These are phyloP conservation scores for Simplicillium sp. DNA, from an alignment of 2,329 filamentous ascomycete species.

Conservation along the genomic window DNA sequence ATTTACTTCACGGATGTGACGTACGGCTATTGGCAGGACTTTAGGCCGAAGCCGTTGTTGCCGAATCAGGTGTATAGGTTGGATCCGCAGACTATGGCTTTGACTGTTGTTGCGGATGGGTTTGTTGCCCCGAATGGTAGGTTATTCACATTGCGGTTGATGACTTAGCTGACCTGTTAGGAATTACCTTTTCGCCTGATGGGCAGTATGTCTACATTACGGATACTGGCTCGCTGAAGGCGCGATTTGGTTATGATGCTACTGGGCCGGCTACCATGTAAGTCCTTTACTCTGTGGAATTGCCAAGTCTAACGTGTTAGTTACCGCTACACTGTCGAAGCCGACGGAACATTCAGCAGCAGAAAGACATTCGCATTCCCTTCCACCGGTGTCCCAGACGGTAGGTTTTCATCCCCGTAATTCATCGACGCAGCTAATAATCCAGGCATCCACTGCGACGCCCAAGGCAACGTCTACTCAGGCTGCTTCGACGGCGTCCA, in stretches of 20 bases:
- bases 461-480: slow-evolving; percentile 44
- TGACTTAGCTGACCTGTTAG: slow-evolving; percentile 13
- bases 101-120: slow-evolving; percentile 47
- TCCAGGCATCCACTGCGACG: slow-evolving; percentile 43
- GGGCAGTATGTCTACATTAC: slow-evolving; percentile 43
- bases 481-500: slow-evolving; percentile 39
- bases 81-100: slow-evolving; percentile 36
- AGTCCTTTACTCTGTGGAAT: too few species aligned
- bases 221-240: slow-evolving; percentile 43
- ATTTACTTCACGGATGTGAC: slow-evolving; percentile 57
- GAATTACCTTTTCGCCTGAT: slow-evolving; percentile 46
- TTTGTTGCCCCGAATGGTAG: slow-evolving; percentile 45
- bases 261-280: slow-evolving; percentile 37
- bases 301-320: slow-evolving; percentile 16
- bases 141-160: fast-evolving
- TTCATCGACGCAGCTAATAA: too few species aligned
- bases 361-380: slow-evolving; percentile 47
- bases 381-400: slow-evolving; percentile 47
- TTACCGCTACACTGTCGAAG: slow-evolving; percentile 34
- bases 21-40: slow-evolving; percentile 50
- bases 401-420: slow-evolving; percentile 28
- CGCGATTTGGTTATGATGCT: slow-evolving; percentile 29
- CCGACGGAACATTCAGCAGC: slow-evolving; percentile 36
- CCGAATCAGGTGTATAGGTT: slow-evolving; percentile 51
- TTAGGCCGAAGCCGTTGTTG: slow-evolving; percentile 41